Evolutionary conservation across 116 monocot species (phyloP).

Genomic region (Posidonia oceanica): DNA sequence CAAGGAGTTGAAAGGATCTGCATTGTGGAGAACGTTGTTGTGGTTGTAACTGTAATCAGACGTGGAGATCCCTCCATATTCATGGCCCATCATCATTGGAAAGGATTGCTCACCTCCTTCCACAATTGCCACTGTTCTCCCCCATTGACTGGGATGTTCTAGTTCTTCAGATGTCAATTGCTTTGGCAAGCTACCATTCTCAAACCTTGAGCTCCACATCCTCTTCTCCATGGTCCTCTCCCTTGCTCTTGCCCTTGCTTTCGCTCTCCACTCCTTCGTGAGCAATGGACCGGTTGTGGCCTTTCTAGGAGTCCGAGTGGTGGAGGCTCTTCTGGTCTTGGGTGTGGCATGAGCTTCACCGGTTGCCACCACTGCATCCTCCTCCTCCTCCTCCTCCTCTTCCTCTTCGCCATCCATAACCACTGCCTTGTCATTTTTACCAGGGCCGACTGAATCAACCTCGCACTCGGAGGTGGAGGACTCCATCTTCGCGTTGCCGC

Average conservation of each 20-base stretch:
- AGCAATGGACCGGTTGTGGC: not conserved
- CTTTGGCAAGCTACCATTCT: not conserved
- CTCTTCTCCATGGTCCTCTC: slow-evolving; percentile 50
- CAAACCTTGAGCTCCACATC: not conserved
- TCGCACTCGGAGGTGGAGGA: slow-evolving; percentile 39
- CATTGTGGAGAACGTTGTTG: not conserved
- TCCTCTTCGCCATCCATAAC: not conserved
- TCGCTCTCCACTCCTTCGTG: slow-evolving; percentile 29
- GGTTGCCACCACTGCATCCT: not conserved
- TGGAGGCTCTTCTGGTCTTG: slow-evolving; percentile 4
- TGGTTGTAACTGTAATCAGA: not conserved
- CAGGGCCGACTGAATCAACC: slow-evolving; percentile 10
- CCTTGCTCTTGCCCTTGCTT: slow-evolving; percentile 49
- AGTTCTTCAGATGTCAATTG: not conserved
- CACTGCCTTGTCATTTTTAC: not conserved
- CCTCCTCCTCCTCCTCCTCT: not conserved
- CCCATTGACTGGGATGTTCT: not conserved
- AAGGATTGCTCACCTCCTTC: not conserved
- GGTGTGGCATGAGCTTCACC: not conserved
- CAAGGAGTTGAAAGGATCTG: not conserved
- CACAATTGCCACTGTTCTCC: not conserved
- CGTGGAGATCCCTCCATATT: slow-evolving; percentile 3
- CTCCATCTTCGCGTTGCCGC: slow-evolving; percentile 15
- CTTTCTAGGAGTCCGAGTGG: not conserved
- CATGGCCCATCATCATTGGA: not conserved